Evolutionary conservation across 164 flowering plant genomes (phyloP).

Genomic region (Santalum album): DNA sequence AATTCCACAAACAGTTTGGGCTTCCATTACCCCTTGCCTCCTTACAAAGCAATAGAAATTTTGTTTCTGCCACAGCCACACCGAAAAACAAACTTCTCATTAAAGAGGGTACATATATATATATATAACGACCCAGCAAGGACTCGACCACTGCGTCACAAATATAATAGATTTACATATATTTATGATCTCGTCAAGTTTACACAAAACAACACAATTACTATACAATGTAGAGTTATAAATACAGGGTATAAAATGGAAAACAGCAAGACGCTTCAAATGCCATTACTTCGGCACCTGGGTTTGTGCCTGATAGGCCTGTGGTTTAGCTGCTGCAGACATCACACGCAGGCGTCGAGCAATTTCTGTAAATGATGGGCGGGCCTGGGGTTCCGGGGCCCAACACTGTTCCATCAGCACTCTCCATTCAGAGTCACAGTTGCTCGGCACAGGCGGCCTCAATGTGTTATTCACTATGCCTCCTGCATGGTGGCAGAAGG

Average conservation of each 20-base stretch:
- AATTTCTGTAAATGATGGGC: constrained; percentile 42
- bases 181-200: no score
- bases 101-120: no score
- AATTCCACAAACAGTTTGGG: no score
- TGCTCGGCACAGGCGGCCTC: constrained; percentile 31
- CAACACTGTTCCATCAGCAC: constrained; percentile 44
- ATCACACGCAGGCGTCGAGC: constrained; percentile 30
- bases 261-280: neutral
- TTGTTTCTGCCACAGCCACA: no score
- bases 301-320: neutral
- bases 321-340: constrained; percentile 20
- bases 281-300: neutral
- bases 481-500: constrained; percentile 16
- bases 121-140: no score
- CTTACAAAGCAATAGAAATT: no score
- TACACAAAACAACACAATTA: no score
- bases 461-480: constrained; percentile 41
- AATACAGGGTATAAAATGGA: neutral
- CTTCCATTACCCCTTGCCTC: no score
- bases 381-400: constrained; percentile 30
- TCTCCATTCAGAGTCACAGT: constrained; percentile 43
- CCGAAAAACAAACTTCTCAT: no score
- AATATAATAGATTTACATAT: no score
- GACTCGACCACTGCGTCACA: no score
- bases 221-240: no score